A percentile compares a stretch with the other conserved stretches of the same genome.
phyloP scores from a whole-genome alignment of 495 filamentous ascomycete genomes.

The Filosporella fistucella region DNA sequence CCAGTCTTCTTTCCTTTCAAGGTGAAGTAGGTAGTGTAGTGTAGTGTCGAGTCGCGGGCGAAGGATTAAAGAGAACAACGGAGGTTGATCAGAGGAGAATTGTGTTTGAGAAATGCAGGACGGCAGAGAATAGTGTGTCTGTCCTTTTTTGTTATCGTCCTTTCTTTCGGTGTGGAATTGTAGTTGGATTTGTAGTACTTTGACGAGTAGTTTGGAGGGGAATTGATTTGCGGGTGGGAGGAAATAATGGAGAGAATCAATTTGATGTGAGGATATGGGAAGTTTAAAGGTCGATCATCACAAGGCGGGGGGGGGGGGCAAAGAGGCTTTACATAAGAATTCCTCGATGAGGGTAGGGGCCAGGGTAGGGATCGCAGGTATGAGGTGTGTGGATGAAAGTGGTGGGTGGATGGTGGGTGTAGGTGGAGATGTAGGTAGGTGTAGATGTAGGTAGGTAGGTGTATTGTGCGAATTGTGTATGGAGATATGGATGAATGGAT shows the following conservation, averaged over 20 bases:
- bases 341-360: conserved; percentile 8
- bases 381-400: too few species aligned
- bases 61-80: conserved; percentile 2
- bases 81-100: conserved; percentile 8
- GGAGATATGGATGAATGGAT: too few species aligned
- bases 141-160: neutral
- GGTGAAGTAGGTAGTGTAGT: neutral
- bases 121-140: conserved; percentile 1
- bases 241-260: conserved; percentile 10
- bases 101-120: conserved; percentile 5
- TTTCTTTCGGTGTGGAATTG: too few species aligned
- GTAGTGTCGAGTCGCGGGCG: neutral
- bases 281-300: conserved; percentile 23
- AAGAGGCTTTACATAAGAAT: conserved; percentile 23
- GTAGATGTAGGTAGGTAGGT: too few species aligned
- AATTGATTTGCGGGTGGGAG: neutral
- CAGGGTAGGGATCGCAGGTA: too few species aligned
- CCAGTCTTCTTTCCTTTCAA: too few species aligned
- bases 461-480: too few species aligned
- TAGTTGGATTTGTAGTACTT: too few species aligned
- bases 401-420: too few species aligned
- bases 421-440: too few species aligned
- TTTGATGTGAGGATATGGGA: conserved; percentile 18
- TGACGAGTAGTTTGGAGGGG: too few species aligned
- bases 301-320: conserved; percentile 17